Evolutionary conservation across 2,329 filamentous ascomycete species (phyloP).

Genomic region (Grosmannia serpens): DNA sequence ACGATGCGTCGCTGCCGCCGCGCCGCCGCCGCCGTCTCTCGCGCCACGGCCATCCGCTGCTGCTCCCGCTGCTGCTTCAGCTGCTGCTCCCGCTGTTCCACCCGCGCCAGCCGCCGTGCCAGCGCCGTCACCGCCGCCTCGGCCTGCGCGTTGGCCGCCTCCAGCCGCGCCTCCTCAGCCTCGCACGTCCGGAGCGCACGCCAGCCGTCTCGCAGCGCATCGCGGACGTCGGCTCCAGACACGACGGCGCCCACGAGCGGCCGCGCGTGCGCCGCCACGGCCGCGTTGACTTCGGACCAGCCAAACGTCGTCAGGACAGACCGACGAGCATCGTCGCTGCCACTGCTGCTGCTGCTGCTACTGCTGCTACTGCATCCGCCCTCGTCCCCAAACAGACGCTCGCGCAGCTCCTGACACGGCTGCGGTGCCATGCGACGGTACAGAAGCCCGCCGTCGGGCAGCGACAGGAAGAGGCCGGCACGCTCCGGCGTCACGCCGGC

Average conservation of each 20-base stretch:
- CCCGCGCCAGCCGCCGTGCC: not conserved
- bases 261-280: too few relatives aligned
- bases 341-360: too few relatives aligned
- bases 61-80: too few relatives aligned
- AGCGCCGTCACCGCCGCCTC: not conserved
- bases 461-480: conserved; percentile 11
- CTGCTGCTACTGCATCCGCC: too few relatives aligned
- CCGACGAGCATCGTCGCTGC: too few relatives aligned
- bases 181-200: not conserved
- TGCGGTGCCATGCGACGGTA: conserved; percentile 22
- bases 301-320: too few relatives aligned
- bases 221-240: not conserved
- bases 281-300: too few relatives aligned
- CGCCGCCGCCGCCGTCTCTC: not conserved
- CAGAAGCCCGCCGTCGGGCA: conserved; percentile 13
- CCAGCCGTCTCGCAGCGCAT: conserved; percentile 3
- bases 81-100: too few relatives aligned
- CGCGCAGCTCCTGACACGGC: conserved; percentile 14
- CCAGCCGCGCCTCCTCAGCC: not conserved
- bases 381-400: not conserved
- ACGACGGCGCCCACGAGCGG: not conserved
- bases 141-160: not conserved
- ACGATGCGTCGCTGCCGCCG: not conserved
- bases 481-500: conserved; percentile 9
- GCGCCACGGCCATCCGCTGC: not conserved